Conservation (phyloP, 148 eudicot genomes). For the Diospyros kaki region DNA sequence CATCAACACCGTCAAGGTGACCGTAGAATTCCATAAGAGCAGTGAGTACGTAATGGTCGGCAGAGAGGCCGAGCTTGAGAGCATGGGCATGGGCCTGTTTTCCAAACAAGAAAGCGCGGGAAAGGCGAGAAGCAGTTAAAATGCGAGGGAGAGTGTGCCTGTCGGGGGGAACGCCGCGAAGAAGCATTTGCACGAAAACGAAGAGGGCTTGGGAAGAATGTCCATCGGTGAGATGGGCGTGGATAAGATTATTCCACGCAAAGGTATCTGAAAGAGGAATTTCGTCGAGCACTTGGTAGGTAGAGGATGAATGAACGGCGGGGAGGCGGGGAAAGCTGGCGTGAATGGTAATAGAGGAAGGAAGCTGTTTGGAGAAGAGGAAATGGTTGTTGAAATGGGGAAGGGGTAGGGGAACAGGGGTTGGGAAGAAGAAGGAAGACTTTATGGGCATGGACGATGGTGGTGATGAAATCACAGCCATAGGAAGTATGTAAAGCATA, state of each 20-base stretch:
- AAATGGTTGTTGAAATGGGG: too few relatives aligned
- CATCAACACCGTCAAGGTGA: slow-evolving; percentile 34
- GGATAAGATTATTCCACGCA: slow-evolving; percentile 58
- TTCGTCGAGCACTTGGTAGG: slow-evolving; percentile 39
- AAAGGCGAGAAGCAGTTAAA: slow-evolving; percentile 40
- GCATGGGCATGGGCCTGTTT: slow-evolving; percentile 62
- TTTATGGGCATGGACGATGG: too few relatives aligned
- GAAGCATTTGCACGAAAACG: slow-evolving; percentile 51
- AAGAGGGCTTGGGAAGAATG: slow-evolving; percentile 30
- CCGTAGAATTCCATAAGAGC: slow-evolving; percentile 69
- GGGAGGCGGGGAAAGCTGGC: too few relatives aligned
- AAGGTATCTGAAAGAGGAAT: slow-evolving; percentile 44
- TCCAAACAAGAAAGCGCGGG: slow-evolving; percentile 37
- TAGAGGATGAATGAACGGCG: not conserved
- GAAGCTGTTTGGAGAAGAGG: too few relatives aligned
- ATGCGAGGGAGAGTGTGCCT: slow-evolving; percentile 64
- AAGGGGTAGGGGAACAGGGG: too few relatives aligned
- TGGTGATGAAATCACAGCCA: too few relatives aligned
- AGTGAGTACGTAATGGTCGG: slow-evolving; percentile 47
- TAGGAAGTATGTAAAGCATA: too few relatives aligned
- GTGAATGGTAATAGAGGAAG: too few relatives aligned
- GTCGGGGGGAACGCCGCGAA: slow-evolving; percentile 54
- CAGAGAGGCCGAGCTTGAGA: slow-evolving; percentile 45
- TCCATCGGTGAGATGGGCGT: slow-evolving; percentile 34
- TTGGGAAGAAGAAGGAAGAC: too few relatives aligned